Evolutionary conservation across 2,329 filamentous ascomycete species (phyloP).

Genomic region (Mycocentrospora acerina): DNA sequence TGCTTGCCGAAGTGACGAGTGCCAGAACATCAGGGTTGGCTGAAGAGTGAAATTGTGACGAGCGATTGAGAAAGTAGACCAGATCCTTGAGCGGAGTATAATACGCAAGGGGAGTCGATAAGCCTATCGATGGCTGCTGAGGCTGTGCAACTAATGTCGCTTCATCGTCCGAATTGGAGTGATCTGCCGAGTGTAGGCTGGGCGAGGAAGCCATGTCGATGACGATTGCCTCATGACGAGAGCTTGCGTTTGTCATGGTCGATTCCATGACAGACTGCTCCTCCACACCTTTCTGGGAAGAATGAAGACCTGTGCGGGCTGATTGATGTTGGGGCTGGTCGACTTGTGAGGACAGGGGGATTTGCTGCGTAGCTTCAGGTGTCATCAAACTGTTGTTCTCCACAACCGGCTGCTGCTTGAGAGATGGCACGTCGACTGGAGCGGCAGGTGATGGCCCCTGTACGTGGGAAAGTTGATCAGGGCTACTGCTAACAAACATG

Average conservation of each 20-base stretch:
- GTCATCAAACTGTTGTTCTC: slow-evolving; percentile 25
- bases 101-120: slow-evolving; percentile 46
- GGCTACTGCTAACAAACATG: slow-evolving; percentile 2
- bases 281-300: slow-evolving; percentile 21
- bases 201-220: slow-evolving; percentile 11
- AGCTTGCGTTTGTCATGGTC: slow-evolving; percentile 4
- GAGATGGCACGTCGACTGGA: background rate
- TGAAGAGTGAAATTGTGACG: slow-evolving; percentile 36
- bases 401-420: slow-evolving; percentile 13
- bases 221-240: slow-evolving; percentile 11
- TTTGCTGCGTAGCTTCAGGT: slow-evolving; percentile 30
- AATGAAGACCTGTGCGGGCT: slow-evolving; percentile 19
- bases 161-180: slow-evolving; percentile 11
- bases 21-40: slow-evolving; percentile 48
- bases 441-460: slow-evolving; percentile 14
- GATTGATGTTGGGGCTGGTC: slow-evolving; percentile 30
- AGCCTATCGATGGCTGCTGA: slow-evolving; percentile 35
- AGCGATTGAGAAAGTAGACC: slow-evolving; percentile 43
- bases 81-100: slow-evolving; percentile 48
- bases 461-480: slow-evolving; percentile 4
- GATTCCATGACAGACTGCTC: slow-evolving; percentile 7
- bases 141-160: slow-evolving; percentile 1
- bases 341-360: slow-evolving; percentile 24
- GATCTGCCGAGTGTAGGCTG: slow-evolving; percentile 12
- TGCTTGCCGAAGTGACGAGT: slow-evolving; percentile 41